Percentiles rank a stretch among this genome's conserved stretches.
These are phyloP conservation scores for Xylaria nigripes DNA, from an alignment of 495 filamentous ascomycete genomes.

Conservation along the genomic window DNA sequence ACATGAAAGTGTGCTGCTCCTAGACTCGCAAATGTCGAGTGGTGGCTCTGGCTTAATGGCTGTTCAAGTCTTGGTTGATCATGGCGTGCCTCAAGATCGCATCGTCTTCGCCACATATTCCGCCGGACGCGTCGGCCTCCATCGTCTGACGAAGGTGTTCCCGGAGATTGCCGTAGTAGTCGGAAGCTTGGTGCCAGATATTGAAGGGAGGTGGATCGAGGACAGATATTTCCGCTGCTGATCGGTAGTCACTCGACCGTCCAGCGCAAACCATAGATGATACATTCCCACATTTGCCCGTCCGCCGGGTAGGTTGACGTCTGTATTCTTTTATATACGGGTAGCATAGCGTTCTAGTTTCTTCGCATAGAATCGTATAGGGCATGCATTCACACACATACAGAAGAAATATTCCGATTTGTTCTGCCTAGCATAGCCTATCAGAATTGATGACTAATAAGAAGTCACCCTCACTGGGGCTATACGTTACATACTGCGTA, in stretches of 20 bases:
- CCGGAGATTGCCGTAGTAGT: slow-evolving; percentile 78
- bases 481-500: too few relatives aligned
- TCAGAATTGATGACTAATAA: not conserved
- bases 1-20: slow-evolving; percentile 71
- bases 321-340: not conserved
- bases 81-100: slow-evolving; percentile 76
- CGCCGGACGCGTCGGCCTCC: slow-evolving; percentile 71
- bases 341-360: slow-evolving; percentile 4
- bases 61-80: slow-evolving; percentile 85
- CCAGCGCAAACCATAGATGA: not conserved
- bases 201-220: slow-evolving; percentile 77
- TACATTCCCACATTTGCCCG: not conserved
- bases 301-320: not conserved
- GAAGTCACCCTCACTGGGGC: too few relatives aligned
- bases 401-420: slow-evolving; percentile 1
- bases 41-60: slow-evolving; percentile 95
- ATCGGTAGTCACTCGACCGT: not conserved
- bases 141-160: slow-evolving; percentile 76
- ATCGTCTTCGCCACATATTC: slow-evolving; percentile 87
- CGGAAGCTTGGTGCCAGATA: slow-evolving; percentile 65
- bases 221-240: slow-evolving; percentile 71
- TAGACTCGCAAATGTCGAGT: slow-evolving; percentile 90
- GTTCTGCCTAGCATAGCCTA: not conserved
- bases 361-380: not conserved
- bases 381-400: not conserved